Percentiles rank a stretch among this genome's conserved stretches.
Conservation (phyloP, 805 yeast genomes). For the Schwanniomyces sp. region DNA sequence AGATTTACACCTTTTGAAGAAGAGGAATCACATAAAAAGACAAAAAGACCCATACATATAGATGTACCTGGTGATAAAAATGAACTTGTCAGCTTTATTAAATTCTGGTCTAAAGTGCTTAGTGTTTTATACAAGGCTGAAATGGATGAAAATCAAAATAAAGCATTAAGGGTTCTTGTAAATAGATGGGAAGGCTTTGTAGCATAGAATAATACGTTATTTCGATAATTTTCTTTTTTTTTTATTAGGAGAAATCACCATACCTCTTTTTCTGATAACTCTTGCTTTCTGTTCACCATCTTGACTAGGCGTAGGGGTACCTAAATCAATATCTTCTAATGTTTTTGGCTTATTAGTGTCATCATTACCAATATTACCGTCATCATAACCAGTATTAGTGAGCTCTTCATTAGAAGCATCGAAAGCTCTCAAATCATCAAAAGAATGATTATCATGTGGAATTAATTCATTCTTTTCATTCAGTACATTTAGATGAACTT, state of each 20-base stretch:
- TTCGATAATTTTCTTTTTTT: background rate
- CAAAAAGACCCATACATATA: conserved; percentile 16
- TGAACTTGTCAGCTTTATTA: conserved; percentile 29
- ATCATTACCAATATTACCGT: background rate
- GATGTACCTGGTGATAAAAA: conserved; percentile 24
- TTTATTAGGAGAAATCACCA: conserved; percentile 2
- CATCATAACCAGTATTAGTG: background rate
- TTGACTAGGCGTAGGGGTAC: background rate
- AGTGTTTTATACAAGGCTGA: conserved; percentile 38
- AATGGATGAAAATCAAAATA: conserved; percentile 23
- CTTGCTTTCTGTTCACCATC: background rate
- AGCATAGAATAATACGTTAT: background rate
- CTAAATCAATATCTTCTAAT: background rate
- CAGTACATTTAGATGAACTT: too few species aligned
- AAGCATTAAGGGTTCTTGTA: conserved; percentile 27
- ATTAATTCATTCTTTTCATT: too few species aligned
- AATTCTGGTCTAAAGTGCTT: conserved; percentile 54
- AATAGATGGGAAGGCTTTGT: conserved; percentile 31
- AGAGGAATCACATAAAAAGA: conserved; percentile 10
- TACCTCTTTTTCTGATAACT: background rate
- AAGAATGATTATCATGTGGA: too few species aligned
- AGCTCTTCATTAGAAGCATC: background rate
- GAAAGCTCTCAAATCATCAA: too few species aligned
- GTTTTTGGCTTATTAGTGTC: background rate
- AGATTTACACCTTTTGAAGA: conserved; percentile 18